phyloP scores from a whole-genome alignment of 495 filamentous ascomycete species.

The Tuber magnatum region DNA sequence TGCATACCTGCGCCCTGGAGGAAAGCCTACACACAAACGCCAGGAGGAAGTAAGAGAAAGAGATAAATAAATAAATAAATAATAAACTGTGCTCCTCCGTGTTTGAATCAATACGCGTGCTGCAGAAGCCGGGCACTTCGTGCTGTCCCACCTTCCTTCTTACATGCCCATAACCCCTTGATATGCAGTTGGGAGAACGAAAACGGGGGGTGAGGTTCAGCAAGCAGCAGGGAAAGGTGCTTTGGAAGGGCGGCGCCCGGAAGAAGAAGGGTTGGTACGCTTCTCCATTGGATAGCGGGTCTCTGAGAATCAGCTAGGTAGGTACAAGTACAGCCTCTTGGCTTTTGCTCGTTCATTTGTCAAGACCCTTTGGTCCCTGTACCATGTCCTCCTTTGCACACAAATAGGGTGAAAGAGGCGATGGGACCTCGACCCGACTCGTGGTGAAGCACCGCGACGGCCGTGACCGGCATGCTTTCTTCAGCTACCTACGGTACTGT shows the following conservation, averaged over 20 bases:
- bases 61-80: conserved; percentile 6
- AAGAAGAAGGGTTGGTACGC: conserved; percentile 26
- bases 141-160: conserved; percentile 34
- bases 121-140: conserved; percentile 28
- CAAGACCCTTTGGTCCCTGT: conserved; percentile 20
- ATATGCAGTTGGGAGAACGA: conserved; percentile 31
- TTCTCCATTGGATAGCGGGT: conserved; percentile 24
- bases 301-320: conserved; percentile 31
- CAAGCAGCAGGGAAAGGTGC: conserved; percentile 23
- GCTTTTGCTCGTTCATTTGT: conserved; percentile 20
- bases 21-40: background rate
- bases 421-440: conserved; percentile 22
- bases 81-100: conserved; percentile 30
- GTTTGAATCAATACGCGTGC: conserved; percentile 36
- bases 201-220: conserved; percentile 1
- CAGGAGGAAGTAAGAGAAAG: background rate
- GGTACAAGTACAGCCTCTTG: conserved; percentile 26
- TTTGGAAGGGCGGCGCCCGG: conserved; percentile 29
- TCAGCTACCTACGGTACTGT: conserved; percentile 22
- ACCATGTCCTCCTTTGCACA: conserved; percentile 23
- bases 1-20: background rate
- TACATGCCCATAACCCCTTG: conserved; percentile 22
- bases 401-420: conserved; percentile 26
- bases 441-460: conserved; percentile 25
- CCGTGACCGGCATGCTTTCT: conserved; percentile 25